A percentile compares a stretch with the other conserved stretches of the same genome.
phyloP scores from a whole-genome alignment of 208 protist species.

The Trypanosomatidae sp. region DNA sequence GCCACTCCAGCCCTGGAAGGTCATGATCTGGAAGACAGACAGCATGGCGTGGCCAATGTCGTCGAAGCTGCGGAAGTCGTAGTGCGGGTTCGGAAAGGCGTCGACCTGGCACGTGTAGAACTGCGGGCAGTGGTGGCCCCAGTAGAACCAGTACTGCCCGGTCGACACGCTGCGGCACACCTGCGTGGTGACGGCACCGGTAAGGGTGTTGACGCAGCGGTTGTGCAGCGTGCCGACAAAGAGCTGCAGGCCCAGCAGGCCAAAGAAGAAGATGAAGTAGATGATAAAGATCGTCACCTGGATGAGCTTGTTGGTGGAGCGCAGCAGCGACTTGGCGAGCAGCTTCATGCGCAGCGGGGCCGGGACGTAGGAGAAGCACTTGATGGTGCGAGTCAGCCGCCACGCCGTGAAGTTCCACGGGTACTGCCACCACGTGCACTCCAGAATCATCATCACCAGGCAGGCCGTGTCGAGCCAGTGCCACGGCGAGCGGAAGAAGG shows the following conservation, averaged over 20 bases:
- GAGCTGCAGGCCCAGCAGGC: constrained; percentile 83
- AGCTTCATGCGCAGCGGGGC: constrained; percentile 79
- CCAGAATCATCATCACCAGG: constrained; percentile 72
- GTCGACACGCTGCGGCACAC: constrained; percentile 57
- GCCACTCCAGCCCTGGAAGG: constrained; percentile 90
- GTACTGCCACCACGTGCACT: constrained; percentile 70
- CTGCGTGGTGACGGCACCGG: constrained; percentile 47
- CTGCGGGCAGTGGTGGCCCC: constrained; percentile 55
- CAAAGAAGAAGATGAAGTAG: constrained; percentile 91
- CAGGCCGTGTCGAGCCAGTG: constrained; percentile 90
- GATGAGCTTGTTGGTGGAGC: constrained; percentile 75
- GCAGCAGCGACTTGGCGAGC: constrained; percentile 84
- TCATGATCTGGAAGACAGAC: constrained; percentile 88
- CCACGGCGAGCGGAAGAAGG: constrained; percentile 91
- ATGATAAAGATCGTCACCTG: constrained; percentile 67
- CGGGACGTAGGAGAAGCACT: constrained; percentile 75
- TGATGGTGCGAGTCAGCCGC: constrained; percentile 85
- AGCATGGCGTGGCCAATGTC: constrained; percentile 87
- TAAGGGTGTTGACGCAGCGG: constrained; percentile 76
- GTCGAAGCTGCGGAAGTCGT: constrained; percentile 90
- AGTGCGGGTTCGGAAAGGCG: constrained; percentile 76
- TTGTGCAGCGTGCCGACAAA: constrained; percentile 73
- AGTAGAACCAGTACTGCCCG: constrained; percentile 74
- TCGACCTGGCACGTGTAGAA: constrained; percentile 56
- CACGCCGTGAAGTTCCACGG: constrained; percentile 88